phyloP scores from a whole-genome alignment of 305 asterid genomes.

The Fraxinus ornus region DNA sequence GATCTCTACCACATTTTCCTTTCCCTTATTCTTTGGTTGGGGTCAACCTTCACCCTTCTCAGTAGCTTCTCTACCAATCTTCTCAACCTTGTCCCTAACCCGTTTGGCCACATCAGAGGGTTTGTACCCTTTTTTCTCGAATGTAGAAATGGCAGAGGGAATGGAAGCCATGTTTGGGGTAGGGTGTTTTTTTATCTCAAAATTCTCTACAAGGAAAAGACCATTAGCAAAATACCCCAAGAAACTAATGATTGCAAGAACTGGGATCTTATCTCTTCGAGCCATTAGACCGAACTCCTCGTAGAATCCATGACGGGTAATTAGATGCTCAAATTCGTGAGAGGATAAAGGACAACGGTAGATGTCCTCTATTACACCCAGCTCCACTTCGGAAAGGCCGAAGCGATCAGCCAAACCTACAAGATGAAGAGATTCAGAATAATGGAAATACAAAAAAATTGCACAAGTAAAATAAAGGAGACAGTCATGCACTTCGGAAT shows the following conservation, averaged over 20 bases:
- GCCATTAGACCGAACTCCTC: not conserved
- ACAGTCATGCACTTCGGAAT: too few relatives aligned
- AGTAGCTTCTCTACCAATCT: not conserved
- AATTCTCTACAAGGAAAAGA: not conserved
- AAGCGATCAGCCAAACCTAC: too few relatives aligned
- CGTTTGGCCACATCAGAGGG: not conserved
- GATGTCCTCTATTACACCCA: too few relatives aligned
- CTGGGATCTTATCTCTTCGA: not conserved
- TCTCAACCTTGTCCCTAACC: not conserved
- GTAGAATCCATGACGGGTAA: too few relatives aligned
- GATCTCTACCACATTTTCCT: not conserved
- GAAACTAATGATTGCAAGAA: not conserved
- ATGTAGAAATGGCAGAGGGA: too few relatives aligned
- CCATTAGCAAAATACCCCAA: not conserved
- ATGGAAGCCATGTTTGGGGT: not conserved
- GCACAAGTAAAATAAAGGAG: too few relatives aligned
- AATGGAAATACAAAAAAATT: too few relatives aligned
- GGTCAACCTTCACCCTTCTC: not conserved
- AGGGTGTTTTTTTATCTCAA: too few relatives aligned
- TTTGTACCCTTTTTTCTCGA: not conserved
- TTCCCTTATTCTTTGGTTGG: not conserved
- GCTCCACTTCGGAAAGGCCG: too few relatives aligned
- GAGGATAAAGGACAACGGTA: too few relatives aligned
- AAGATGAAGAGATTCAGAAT: too few relatives aligned
- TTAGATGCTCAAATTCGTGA: too few relatives aligned